Evolutionary conservation across 2,329 filamentous ascomycete species (phyloP), one percentile per base, ranked within the genome.

Genomic region (Sordariomycetes sp.): DNA sequence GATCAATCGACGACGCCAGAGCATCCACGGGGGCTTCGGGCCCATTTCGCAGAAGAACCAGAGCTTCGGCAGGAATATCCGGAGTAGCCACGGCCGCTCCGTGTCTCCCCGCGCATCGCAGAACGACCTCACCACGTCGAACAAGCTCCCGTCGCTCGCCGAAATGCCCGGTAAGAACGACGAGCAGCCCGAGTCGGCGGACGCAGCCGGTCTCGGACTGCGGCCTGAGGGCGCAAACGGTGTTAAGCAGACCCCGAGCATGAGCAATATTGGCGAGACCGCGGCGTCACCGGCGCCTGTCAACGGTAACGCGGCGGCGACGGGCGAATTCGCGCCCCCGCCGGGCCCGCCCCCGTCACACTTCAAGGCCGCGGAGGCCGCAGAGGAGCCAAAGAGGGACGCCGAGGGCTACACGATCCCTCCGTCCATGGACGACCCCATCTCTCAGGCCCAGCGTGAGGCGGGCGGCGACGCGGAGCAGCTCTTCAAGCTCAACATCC

Each of bases 381-480:
- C 72, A 58, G 58, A 28, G 24, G 28, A 51, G 22, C 66, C 76
- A 57, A 70, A 72, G 22, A 88, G 82, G 66, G 89, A 94, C 65
- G 73, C 81, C 0, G 89, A 95, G 62, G 89, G 89, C 7, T 94
- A 85, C 65, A 86, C 79, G 3, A 79, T 92, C n/a, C 87, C 86
- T 0, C 76, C 82, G 0, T 74, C 80, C 1, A 75, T 76, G 63
- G 76, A 84, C 62, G 75, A 85, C 67, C 76, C 83, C 2, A 86
- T 92, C 59, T 86, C 87, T 0, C 82, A 86, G 66, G 88, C 87
- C 8, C 80, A 90, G 67, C 77, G 78, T 51, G 87, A 90, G 65
- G 71, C 70, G 10, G 69, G 69, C 55, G 74, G 71, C 13, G 81
- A 84, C 51, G 71, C 70, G 5, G 82, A 85, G n/a, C 79, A 84